These are phyloP conservation scores for Termitomyces sp. DNA, from an alignment of 768 basidiomycete genomes.

Conservation along the genomic window DNA sequence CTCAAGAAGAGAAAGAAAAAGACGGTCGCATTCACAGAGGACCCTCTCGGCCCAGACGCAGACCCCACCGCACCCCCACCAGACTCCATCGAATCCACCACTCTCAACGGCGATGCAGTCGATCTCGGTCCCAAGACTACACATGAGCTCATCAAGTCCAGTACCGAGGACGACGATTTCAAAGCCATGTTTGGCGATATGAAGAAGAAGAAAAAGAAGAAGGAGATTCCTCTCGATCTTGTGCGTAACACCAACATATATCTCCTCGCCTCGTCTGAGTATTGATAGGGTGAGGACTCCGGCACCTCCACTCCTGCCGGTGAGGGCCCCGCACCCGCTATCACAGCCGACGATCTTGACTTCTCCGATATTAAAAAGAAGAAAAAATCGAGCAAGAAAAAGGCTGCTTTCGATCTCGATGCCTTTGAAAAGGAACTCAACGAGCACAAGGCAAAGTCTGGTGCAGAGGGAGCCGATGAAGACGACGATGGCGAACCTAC, in stretches of 20 bases:
- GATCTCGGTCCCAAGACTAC: conserved; percentile 74
- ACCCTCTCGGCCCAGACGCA: conserved; percentile 75
- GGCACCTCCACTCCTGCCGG: conserved; percentile 57
- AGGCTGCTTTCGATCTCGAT: conserved; percentile 83
- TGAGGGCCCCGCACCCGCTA: conserved; percentile 36
- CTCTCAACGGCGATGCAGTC: conserved; percentile 64
- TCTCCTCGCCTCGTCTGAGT: not conserved
- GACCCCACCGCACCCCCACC: conserved; percentile 81
- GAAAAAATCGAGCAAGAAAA: conserved; percentile 85
- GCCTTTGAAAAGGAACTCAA: conserved; percentile 92
- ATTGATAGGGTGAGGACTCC: conserved; percentile 55
- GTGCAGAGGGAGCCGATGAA: conserved; percentile 27
- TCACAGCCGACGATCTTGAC: conserved; percentile 74
- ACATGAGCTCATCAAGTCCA: conserved; percentile 69
- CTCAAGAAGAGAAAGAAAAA: conserved; percentile 89
- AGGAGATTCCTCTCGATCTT: conserved; percentile 80
- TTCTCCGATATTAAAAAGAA: conserved; percentile 98
- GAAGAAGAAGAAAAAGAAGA: conserved; percentile 94
- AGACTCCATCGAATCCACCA: conserved; percentile 63
- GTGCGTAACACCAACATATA: conserved; percentile 35
- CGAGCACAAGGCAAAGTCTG: conserved; percentile 55
- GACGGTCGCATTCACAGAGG: conserved; percentile 78
- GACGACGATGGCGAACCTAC: conserved; percentile 53
- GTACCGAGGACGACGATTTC: conserved; percentile 57
- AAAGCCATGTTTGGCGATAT: conserved; percentile 84